Evolutionary conservation across 768 basidiomycete genomes (phyloP), one percentile per base, ranked within the genome.

Genomic region (Pseudohyphozyma bogoriensis): DNA sequence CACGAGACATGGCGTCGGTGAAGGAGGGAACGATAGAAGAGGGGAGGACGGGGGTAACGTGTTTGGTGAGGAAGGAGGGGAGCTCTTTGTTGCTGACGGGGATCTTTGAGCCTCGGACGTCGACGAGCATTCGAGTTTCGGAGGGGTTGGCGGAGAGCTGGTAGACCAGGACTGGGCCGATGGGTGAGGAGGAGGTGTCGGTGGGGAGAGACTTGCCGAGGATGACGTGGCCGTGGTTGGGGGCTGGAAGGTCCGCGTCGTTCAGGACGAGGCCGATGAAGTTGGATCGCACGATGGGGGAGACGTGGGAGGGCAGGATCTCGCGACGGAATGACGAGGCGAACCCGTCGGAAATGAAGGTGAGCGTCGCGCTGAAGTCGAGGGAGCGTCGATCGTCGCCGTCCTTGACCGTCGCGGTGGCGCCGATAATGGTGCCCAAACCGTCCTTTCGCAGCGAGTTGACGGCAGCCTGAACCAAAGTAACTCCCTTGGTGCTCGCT

Each of bases 71-170:
- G 72, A 87, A 82, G 6, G 74, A 72, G 84, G 89, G 67, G 50
- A 63, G 51, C 71, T 89, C 85, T 2, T 73, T 74, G 60, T 73
- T 70, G 4, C 72, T 69, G 45, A 66, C 56, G 0, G 83, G 77
- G 1, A 92, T 91, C 54, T 91, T 78, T 12, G 89, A 87, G 2
- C 79, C 77, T 69, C 88, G 88, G 47, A 97, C 79, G 75, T 96
- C 91, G 56, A 96, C 81, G 56, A 99, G 82, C 76, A 99, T 92
- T 36, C 95, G 82, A 10, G 91, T 97, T 73, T 95, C 89, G 69
- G 83, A 71, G 22, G 70, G 70, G n/a, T n/a, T n/a, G 37, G 71
- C 81, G 70, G 83, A 76, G 69, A 99, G 91, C 73, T 93, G 91
- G 77, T 99, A 99, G 60, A 95, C 72, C 47, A 99, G 78, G 44